Evolutionary conservation across 2,329 filamentous ascomycete species (phyloP).

Genomic region (Penicillium rolfsii): DNA sequence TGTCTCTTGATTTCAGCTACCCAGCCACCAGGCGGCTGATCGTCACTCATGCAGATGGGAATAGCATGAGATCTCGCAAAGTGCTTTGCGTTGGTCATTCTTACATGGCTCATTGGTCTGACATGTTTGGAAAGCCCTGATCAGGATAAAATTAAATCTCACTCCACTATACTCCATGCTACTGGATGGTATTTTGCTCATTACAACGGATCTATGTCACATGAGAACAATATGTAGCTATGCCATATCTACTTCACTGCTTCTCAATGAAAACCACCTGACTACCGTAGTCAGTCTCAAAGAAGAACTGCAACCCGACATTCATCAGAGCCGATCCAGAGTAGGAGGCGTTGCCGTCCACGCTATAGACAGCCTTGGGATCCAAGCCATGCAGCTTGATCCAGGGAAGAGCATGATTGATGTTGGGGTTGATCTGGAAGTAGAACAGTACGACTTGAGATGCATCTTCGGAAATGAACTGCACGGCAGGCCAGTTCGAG

Average conservation of each 20-base stretch:
- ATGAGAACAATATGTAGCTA: not conserved
- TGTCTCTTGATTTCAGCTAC: too few species aligned
- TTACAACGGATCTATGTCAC: not conserved
- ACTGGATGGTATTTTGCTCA: not conserved
- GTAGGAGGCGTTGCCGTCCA: conserved; percentile 57
- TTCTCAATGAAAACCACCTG: conserved; percentile 60
- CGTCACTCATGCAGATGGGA: not conserved
- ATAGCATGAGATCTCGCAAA: not conserved
- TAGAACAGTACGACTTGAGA: conserved; percentile 61
- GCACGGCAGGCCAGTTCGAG: conserved; percentile 65
- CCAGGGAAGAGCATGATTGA: conserved; percentile 59
- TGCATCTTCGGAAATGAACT: conserved; percentile 60
- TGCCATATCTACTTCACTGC: conserved; percentile 28
- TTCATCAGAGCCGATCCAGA: conserved; percentile 67
- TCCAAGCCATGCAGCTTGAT: conserved; percentile 63
- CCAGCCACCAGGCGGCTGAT: too few species aligned
- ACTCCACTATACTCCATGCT: not conserved
- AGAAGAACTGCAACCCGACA: conserved; percentile 58
- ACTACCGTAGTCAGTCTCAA: conserved; percentile 61
- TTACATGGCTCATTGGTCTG: not conserved
- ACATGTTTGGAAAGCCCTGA: not conserved
- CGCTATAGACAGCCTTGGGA: conserved; percentile 55
- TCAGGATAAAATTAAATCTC: not conserved
- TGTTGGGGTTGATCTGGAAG: conserved; percentile 59
- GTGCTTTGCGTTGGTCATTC: not conserved